Evolutionary conservation across 1,284 basidiomycete genomes (phyloP).

Genomic region (Boletus semigastroideus): DNA sequence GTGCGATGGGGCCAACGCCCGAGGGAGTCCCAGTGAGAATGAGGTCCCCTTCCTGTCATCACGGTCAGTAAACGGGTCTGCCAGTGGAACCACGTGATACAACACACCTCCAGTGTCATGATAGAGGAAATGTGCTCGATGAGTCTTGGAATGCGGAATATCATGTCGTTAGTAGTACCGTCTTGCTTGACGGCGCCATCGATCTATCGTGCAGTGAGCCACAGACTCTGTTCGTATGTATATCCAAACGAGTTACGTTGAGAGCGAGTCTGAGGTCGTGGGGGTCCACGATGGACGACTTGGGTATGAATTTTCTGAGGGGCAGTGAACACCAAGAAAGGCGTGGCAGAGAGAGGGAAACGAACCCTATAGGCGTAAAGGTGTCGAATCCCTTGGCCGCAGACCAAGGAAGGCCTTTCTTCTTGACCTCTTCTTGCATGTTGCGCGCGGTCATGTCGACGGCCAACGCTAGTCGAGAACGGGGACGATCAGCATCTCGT

Average conservation of each 20-base stretch:
- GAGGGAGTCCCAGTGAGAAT: conserved; percentile 89
- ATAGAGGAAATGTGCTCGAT: conserved; percentile 93
- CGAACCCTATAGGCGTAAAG: conserved; percentile 79
- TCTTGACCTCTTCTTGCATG: conserved; percentile 91
- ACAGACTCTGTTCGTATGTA: background rate
- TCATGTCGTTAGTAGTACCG: conserved; percentile 88
- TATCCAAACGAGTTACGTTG: conserved; percentile 43
- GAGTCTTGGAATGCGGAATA: conserved; percentile 88
- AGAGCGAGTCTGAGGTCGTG: conserved; percentile 76
- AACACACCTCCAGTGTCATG: conserved; percentile 84
- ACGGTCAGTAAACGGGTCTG: background rate
- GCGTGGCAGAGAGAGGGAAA: background rate
- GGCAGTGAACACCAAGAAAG: background rate
- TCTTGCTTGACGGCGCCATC: conserved; percentile 84
- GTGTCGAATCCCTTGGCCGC: conserved; percentile 91
- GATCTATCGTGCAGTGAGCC: conserved; percentile 47
- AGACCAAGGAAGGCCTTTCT: conserved; percentile 92
- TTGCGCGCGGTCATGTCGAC: conserved; percentile 97
- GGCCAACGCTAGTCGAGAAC: conserved; percentile 65
- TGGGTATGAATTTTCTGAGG: conserved; percentile 77
- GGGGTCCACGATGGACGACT: conserved; percentile 67
- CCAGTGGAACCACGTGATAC: conserved; percentile 23
- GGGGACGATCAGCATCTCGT: conserved; percentile 1
- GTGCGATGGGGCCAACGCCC: conserved; percentile 79
- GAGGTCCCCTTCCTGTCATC: conserved; percentile 78